Percentiles rank a stretch among this genome's conserved stretches.
These are phyloP conservation scores for Hypomyces perniciosus DNA, from an alignment of 2,329 filamentous ascomycete species.

Conservation along the genomic window DNA sequence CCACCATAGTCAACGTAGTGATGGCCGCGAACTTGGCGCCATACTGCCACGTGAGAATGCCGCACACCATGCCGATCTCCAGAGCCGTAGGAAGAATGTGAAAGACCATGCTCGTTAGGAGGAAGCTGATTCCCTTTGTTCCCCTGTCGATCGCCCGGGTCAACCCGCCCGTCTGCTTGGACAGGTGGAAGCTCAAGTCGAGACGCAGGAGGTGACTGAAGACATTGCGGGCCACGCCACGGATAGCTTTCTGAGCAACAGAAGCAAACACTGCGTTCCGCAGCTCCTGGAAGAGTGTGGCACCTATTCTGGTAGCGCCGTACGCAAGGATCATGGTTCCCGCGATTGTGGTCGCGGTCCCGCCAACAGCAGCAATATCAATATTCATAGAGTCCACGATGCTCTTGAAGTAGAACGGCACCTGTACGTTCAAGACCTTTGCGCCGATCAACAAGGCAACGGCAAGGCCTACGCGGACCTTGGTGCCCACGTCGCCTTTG, in stretches of 20 bases:
- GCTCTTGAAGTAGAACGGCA: slow-evolving; percentile 98
- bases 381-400: slow-evolving; percentile 98
- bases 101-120: slow-evolving; percentile 97
- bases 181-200: slow-evolving; percentile 89
- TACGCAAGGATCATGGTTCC: slow-evolving; percentile 93
- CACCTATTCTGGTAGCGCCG: slow-evolving; percentile 79
- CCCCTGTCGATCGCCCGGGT: slow-evolving; percentile 93
- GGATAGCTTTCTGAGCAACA: slow-evolving; percentile 93
- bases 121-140: slow-evolving; percentile 96
- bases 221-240: slow-evolving; percentile 83
- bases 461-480: slow-evolving; percentile 79
- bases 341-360: slow-evolving; percentile 81
- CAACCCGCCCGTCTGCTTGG: slow-evolving; percentile 88
- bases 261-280: slow-evolving; percentile 96
- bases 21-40: slow-evolving; percentile 87
- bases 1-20: slow-evolving; percentile 83
- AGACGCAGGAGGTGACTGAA: slow-evolving; percentile 84
- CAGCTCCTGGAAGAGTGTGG: slow-evolving; percentile 85
- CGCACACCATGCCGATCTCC: slow-evolving; percentile 92
- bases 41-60: slow-evolving; percentile 94
- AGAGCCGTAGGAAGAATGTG: slow-evolving; percentile 90
- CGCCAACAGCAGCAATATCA: slow-evolving; percentile 79
- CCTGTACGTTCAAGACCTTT: slow-evolving; percentile 94
- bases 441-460: slow-evolving; percentile 77
- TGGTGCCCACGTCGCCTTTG: slow-evolving; percentile 66